A percentile compares a stretch with the other conserved stretches of the same genome.
Conservation (phyloP, 2,329 filamentous ascomycete species). For the Epichloe scottii region DNA sequence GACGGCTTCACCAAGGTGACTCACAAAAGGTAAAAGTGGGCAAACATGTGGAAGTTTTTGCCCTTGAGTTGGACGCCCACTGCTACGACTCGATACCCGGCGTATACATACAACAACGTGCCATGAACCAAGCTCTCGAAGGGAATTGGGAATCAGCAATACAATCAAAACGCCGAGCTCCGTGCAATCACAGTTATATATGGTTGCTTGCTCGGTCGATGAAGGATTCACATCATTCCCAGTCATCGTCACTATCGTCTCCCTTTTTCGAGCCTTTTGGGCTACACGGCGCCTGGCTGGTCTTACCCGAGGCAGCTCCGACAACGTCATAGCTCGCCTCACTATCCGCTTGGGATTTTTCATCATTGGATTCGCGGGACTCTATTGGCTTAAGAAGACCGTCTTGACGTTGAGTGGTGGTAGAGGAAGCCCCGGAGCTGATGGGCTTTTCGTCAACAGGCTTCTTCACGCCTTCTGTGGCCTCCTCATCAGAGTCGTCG, state of each 20-base stretch:
- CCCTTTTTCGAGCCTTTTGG: constrained; percentile 43
- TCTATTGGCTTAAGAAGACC: constrained; percentile 47
- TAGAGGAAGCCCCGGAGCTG: constrained; percentile 43
- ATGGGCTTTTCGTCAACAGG: constrained; percentile 19
- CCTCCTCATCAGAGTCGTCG: constrained; percentile 45
- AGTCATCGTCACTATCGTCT: constrained; percentile 24
- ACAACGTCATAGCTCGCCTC: constrained; percentile 95
- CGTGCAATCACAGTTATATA: background rate
- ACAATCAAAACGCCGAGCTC: constrained; percentile 21
- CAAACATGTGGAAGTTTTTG: constrained; percentile 3
- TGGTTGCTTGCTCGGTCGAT: background rate
- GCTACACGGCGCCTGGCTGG: constrained; percentile 63
- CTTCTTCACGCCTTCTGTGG: constrained; percentile 15
- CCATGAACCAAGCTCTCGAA: constrained; percentile 1
- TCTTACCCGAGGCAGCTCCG: constrained; percentile 59
- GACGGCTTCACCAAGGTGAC: constrained; percentile 71
- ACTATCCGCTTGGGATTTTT: constrained; percentile 82
- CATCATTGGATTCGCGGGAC: constrained; percentile 67
- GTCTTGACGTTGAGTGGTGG: constrained; percentile 44
- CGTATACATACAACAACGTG: constrained; percentile 8
- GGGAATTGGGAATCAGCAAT: constrained; percentile 9
- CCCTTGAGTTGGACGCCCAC: background rate
- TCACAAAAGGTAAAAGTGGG: constrained; percentile 42
- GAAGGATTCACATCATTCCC: constrained; percentile 7
- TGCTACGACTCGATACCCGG: constrained; percentile 15